Conservation (phyloP, 2,329 filamentous ascomycete genomes). For the Epichloe amarillans region DNA sequence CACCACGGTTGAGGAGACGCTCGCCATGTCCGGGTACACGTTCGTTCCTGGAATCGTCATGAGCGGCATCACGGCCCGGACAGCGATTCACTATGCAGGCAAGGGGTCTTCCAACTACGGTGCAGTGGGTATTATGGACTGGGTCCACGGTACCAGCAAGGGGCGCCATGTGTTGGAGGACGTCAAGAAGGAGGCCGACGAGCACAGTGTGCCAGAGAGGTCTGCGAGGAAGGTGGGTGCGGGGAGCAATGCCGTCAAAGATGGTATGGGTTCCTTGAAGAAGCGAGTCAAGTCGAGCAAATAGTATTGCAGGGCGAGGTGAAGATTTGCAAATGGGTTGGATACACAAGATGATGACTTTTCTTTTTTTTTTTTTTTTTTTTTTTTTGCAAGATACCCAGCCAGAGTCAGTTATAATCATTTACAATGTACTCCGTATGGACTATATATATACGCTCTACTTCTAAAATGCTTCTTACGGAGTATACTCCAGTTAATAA, state of each 20-base stretch:
- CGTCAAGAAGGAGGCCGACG: slow-evolving; percentile 40
- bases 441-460: too few species aligned
- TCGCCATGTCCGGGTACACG: slow-evolving; percentile 56
- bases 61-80: slow-evolving; percentile 34
- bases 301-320: slow-evolving; percentile 8
- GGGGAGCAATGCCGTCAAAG: slow-evolving; percentile 18
- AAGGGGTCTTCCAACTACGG: slow-evolving; percentile 46
- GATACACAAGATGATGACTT: neutral
- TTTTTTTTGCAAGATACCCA: neutral
- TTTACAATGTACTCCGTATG: too few species aligned
- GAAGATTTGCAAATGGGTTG: neutral
- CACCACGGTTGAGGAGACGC: slow-evolving; percentile 51
- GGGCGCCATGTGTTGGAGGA: slow-evolving; percentile 40
- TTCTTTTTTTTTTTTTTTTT: neutral
- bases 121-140: slow-evolving; percentile 49
- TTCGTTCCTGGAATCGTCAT: slow-evolving; percentile 40
- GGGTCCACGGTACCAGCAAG: slow-evolving; percentile 41
- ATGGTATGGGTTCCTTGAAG: slow-evolving; percentile 18
- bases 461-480: too few species aligned
- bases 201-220: slow-evolving; percentile 36
- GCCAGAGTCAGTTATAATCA: too few species aligned
- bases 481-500: too few species aligned
- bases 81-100: slow-evolving; percentile 31
- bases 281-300: slow-evolving; percentile 15
- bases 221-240: slow-evolving; percentile 20